These are phyloP conservation scores for Xylaria telfairii DNA, from an alignment of 495 filamentous ascomycete genomes.

Conservation along the genomic window DNA sequence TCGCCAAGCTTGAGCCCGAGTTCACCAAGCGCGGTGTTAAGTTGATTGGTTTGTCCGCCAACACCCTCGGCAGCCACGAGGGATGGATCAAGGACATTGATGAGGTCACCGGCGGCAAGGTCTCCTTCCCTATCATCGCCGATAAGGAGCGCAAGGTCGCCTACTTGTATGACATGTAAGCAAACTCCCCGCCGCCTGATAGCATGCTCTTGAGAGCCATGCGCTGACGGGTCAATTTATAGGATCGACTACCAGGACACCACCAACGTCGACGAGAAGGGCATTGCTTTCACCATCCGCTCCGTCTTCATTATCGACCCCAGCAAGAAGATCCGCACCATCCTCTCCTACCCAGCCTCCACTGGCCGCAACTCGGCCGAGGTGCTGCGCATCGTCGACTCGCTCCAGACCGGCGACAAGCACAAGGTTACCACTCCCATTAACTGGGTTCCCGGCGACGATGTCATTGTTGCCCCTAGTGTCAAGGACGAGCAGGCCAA, in stretches of 20 bases:
- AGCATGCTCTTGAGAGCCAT: neutral
- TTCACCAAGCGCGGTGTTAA: constrained; percentile 93
- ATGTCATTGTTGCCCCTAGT: constrained; percentile 93
- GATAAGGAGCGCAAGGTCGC: constrained; percentile 96
- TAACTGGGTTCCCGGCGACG: constrained; percentile 89
- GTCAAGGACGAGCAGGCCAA: constrained; percentile 88
- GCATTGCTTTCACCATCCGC: constrained; percentile 97
- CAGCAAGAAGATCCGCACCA: constrained; percentile 95
- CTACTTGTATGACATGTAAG: constrained; percentile 91
- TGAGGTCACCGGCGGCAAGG: constrained; percentile 81
- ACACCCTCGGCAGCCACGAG: constrained; percentile 69
- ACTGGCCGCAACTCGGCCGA: constrained; percentile 97
- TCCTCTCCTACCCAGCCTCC: constrained; percentile 94
- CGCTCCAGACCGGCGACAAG: constrained; percentile 97
- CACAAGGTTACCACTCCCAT: constrained; percentile 91
- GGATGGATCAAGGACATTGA: constrained; percentile 96
- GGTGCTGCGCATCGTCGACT: constrained; percentile 94
- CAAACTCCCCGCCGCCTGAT: constrained; percentile 16
- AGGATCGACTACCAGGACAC: constrained; percentile 81
- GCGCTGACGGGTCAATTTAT: constrained; percentile 7
- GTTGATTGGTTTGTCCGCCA: constrained; percentile 92
- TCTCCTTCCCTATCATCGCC: constrained; percentile 95
- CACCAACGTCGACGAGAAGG: constrained; percentile 92
- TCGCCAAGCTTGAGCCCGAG: constrained; percentile 95
- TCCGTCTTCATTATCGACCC: constrained; percentile 99